phyloP scores from a whole-genome alignment of 2,329 filamentous ascomycete genomes.

The Fusarium clavum region DNA sequence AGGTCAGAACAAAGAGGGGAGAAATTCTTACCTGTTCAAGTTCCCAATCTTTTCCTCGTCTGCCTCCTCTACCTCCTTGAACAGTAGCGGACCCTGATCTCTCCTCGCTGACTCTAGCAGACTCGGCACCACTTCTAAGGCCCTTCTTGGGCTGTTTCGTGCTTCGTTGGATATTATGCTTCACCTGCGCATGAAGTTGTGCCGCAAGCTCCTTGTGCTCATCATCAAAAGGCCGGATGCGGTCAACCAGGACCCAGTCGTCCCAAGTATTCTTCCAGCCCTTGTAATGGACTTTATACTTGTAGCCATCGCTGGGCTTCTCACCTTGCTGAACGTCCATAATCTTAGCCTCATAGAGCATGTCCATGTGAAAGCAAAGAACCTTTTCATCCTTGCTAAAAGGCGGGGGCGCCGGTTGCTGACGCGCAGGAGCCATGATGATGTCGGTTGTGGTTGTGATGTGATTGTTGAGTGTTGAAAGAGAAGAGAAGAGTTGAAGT shows the following conservation, averaged over 20 bases:
- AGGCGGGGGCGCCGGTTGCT: slow-evolving; percentile 60
- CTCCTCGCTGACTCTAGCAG: slow-evolving; percentile 80
- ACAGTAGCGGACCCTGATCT: slow-evolving; percentile 69
- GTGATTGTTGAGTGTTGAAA: slow-evolving; percentile 22
- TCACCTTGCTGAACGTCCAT: slow-evolving; percentile 80
- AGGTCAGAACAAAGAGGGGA: slow-evolving; percentile 7
- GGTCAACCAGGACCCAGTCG: slow-evolving; percentile 95
- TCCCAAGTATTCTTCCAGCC: slow-evolving; percentile 99
- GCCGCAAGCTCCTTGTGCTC: slow-evolving; percentile 92
- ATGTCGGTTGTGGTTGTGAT: slow-evolving; percentile 21
- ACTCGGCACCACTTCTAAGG: slow-evolving; percentile 56
- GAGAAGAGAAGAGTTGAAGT: slow-evolving; percentile 22
- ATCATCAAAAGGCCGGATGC: slow-evolving; percentile 91
- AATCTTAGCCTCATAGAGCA: slow-evolving; percentile 97
- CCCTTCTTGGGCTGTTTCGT: slow-evolving; percentile 66
- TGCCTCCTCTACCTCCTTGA: slow-evolving; percentile 73
- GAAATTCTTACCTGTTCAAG: slow-evolving; percentile 76
- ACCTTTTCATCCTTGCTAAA: slow-evolving; percentile 88
- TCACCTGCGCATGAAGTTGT: slow-evolving; percentile 77
- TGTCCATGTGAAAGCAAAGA: slow-evolving; percentile 95
- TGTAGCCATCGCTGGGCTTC: slow-evolving; percentile 75
- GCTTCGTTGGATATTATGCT: slow-evolving; percentile 65
- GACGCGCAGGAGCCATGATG: slow-evolving; percentile 57
- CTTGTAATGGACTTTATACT: slow-evolving; percentile 98
- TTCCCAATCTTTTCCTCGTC: slow-evolving; percentile 82